Base-by-base conservation (phyloP, 73 alveolate species). In the Stentor roeselii region DNA sequence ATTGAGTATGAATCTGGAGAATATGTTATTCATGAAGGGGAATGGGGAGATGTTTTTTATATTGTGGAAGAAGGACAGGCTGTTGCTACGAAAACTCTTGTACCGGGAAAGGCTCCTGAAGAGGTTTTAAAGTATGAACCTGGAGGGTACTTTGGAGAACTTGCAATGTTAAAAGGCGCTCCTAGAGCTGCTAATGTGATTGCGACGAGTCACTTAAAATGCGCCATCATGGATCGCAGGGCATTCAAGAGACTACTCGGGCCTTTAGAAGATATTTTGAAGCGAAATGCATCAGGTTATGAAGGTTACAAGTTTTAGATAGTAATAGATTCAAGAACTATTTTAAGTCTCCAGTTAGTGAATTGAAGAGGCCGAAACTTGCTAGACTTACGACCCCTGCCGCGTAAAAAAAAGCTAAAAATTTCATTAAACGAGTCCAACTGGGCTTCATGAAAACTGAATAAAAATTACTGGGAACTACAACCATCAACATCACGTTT, bases 11-110 rank as follows among this genome's bases (percentile, higher is more conserved):
- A 86, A 50, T 87, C 90, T 41, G 95, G 95, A 4, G 95, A 92
- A 36, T 84, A 83, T 78, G 88, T 95, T 30, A 94, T 95, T 15
- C 86, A 85, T 35, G 94, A 93, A 87, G 98, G 97, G 2, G 98
- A 94, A 37, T 87, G 90, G 87, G 99, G 99, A 82, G 97, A 96
- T 86, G 90, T 86, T 40, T 96, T 96, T 90, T 96, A 96, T 85
- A 87, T 96, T 84, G 76, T 96, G 6, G 99, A 96, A 84, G 97
- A 95, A 75, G 99, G 99, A 37, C 86, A 75, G 11, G 86, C 92
- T 38, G 86, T 82, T n/a, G 99, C 99, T 3, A 94, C 98, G 11
- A 95, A 95, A 86, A 92, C 95, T 41, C 21, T 90, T n/a, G 89
- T 78, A 42, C 90, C 89, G 1, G 90, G 89, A 11, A 82, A 83